Conservation (phyloP, 169 alveolate genomes). For the Plasmodium cynomolgi region DNA sequence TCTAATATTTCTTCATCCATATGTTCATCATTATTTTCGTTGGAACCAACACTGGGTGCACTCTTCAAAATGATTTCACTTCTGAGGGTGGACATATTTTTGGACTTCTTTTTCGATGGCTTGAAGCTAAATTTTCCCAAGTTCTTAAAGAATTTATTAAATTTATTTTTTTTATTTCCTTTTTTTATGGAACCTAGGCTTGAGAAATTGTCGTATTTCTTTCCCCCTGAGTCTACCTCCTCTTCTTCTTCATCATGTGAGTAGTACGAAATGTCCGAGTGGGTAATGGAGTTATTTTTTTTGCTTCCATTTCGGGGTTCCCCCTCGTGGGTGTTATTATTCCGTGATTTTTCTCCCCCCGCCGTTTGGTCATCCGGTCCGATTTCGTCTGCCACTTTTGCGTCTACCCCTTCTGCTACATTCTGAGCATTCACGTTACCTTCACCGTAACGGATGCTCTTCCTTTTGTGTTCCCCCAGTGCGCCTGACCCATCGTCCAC, state of each 20-base stretch:
- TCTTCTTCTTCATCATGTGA: conserved; percentile 32
- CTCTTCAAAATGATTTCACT: not conserved
- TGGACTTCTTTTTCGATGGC: conserved; percentile 28
- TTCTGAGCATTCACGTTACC: not conserved
- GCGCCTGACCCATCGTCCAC: not conserved
- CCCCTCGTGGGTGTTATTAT: not conserved
- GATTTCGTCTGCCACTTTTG: no score
- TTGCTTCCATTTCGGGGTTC: not conserved
- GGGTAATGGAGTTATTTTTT: conserved; percentile 28
- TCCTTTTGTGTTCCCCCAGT: not conserved
- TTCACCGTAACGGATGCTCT: not conserved
- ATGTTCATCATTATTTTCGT: not conserved
- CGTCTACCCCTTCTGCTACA: not conserved
- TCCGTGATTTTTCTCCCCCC: not conserved
- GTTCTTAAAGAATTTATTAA: conserved; percentile 48
- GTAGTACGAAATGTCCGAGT: conserved; percentile 31
- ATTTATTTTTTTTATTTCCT: conserved; percentile 43
- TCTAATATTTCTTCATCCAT: not conserved
- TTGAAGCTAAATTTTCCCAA: conserved; percentile 55
- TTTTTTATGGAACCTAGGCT: conserved; percentile 24
- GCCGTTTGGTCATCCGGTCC: not conserved
- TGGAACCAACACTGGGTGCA: not conserved
- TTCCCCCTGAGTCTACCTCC: not conserved
- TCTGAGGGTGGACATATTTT: not conserved
- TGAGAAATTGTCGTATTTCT: conserved; percentile 41